Conservation (phyloP, 192 early-diverging fungal genomes). For the Podila horticola region DNA sequence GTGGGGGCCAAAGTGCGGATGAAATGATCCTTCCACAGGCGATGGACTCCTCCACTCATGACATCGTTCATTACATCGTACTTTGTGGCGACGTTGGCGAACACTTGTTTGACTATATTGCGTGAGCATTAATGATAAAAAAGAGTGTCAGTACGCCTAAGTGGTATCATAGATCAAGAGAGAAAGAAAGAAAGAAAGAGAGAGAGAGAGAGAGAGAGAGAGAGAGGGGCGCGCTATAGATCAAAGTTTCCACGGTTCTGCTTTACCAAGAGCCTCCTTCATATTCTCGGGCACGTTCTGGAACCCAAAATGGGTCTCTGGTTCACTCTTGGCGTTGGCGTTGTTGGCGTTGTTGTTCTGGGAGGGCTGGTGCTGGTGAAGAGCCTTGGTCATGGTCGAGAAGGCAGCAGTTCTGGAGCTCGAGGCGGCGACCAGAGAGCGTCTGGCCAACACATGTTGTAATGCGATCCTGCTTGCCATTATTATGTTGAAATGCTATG, state of each 20-base stretch:
- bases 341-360: background rate
- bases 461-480: slow-evolving; percentile 48
- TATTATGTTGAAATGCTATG: background rate
- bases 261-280: slow-evolving; percentile 87
- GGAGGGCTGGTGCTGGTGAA: slow-evolving; percentile 27
- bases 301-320: slow-evolving; percentile 94
- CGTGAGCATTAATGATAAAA: background rate
- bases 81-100: slow-evolving; percentile 92
- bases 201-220: background rate
- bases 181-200: background rate
- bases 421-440: slow-evolving; percentile 10
- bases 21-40: slow-evolving; percentile 97
- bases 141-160: background rate
- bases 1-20: slow-evolving; percentile 85
- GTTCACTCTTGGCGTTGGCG: background rate
- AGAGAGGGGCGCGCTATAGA: background rate
- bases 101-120: slow-evolving; percentile 83
- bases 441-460: slow-evolving; percentile 20
- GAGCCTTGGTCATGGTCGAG: slow-evolving; percentile 42
- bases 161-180: background rate
- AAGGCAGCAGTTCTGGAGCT: slow-evolving; percentile 34
- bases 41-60: slow-evolving; percentile 94
- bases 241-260: background rate
- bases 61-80: slow-evolving; percentile 99
- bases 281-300: slow-evolving; percentile 83